Percentiles rank a stretch among this genome's conserved stretches.
Conservation (phyloP, 139 green algal genomes). For the Chlorella ohadii region DNA sequence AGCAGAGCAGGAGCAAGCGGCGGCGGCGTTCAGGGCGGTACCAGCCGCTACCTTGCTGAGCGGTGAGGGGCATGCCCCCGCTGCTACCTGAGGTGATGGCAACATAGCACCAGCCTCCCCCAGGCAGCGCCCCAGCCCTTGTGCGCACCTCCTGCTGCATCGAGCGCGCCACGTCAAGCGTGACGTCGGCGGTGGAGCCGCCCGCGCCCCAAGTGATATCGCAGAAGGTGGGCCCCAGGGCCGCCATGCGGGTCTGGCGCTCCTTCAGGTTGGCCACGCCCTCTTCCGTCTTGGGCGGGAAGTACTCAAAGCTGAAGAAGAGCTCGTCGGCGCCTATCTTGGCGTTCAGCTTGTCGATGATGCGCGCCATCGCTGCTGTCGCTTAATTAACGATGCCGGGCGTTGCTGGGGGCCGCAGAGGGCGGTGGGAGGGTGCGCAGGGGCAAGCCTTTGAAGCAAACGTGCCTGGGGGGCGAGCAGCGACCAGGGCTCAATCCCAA, state of each 20-base stretch:
- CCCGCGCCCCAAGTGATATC: slow-evolving; percentile 99
- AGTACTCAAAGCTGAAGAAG: slow-evolving; percentile 98
- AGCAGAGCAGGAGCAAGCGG: not conserved
- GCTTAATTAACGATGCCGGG: not conserved
- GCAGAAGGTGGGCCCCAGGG: slow-evolving; percentile 89
- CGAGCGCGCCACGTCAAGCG: slow-evolving; percentile 90
- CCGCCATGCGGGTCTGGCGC: slow-evolving; percentile 89
- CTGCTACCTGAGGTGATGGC: too few species aligned
- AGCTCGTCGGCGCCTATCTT: slow-evolving; percentile 70
- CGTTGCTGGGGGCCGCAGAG: not conserved
- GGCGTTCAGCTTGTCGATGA: slow-evolving; percentile 91
- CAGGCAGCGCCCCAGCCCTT: too few species aligned
- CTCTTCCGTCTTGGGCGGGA: slow-evolving; percentile 94
- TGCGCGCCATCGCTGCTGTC: slow-evolving; percentile 17
- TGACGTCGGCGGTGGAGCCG: slow-evolving; percentile 94
- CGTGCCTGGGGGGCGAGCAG: too few species aligned
- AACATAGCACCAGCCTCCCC: too few species aligned
- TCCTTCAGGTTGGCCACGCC: slow-evolving; percentile 95
- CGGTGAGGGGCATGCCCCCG: too few species aligned
- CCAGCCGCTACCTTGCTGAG: too few species aligned
- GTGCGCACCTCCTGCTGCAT: slow-evolving; percentile 93
- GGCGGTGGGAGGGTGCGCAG: not conserved
- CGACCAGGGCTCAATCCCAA: too few species aligned
- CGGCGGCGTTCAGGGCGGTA: too few species aligned
- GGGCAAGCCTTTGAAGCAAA: too few species aligned